Conservation (phyloP, 345 rosid species). For the Moricandia arvensis region DNA sequence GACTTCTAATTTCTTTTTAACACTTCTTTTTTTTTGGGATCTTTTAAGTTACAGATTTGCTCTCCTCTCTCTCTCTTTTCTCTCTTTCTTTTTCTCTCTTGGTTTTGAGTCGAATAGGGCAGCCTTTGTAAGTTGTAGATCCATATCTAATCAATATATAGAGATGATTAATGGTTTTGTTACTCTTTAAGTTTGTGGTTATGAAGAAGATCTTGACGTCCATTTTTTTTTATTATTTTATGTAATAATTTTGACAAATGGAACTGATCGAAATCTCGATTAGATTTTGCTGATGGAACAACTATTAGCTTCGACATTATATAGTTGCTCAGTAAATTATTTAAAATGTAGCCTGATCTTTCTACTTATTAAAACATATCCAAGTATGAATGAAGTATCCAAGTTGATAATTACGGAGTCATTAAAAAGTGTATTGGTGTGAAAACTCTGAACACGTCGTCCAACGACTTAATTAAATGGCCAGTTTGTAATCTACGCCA, state of each 20-base stretch:
- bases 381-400: not conserved
- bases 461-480: not conserved
- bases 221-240: no score
- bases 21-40: not conserved
- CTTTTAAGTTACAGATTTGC: no score
- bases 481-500: slow-evolving; percentile 8
- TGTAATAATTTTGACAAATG: not conserved
- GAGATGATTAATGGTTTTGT: slow-evolving; percentile 16
- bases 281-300: not conserved
- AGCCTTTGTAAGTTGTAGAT: slow-evolving; percentile 22
- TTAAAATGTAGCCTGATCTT: not conserved
- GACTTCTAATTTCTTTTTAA: slow-evolving; percentile 21
- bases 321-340: not conserved
- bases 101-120: not conserved
- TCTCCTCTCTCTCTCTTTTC: not conserved
- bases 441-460: not conserved
- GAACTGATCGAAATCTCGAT: not conserved
- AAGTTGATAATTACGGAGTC: slow-evolving; percentile 8
- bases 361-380: not conserved
- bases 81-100: not conserved
- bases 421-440: not conserved
- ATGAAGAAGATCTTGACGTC: not conserved
- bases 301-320: not conserved
- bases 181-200: no score
- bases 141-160: slow-evolving; percentile 8